Base-by-base conservation (phyloP, 768 basidiomycete genomes). In the Zangia roseola region DNA sequence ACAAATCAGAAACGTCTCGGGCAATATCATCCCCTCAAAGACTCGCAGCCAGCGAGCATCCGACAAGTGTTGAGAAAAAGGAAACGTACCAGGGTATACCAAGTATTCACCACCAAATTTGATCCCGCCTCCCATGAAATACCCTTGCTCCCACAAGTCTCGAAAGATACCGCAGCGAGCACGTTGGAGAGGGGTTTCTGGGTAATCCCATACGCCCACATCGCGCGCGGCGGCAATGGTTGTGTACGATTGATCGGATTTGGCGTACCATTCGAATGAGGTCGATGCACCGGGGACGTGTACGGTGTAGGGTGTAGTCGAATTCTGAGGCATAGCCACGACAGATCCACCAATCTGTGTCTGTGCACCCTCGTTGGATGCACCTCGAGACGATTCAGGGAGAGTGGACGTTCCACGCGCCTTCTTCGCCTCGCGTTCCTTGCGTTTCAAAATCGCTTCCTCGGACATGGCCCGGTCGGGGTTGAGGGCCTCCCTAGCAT, bases 91-190 rank as follows among this genome's bases (percentile, higher is more conserved):
- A 43, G 97, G 97, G 70, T 99, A 99, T 1, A 97, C 88, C 37
- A 99, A 71, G 67, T 92, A 97, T 59, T 98, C 94, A 2, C 94
- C 94, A 6, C 97, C 97, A 61, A 99, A 99, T 66, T 88, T 89
- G 67, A 94, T 82, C 0, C 94, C 94, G 0, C 82, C 82, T 40
- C 94, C 94, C 81, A 97, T 80, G 65, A 81, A 97, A 63, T 86
- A 84, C 0, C 90, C 91, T 67, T 86, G 80, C 53, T 84, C 81
- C 87, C 89, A 91, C 12, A 97, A 65, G 54, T 82, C 83, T 37
- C 78, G 77, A 64, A 93, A 95, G 10, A 93, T 86, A 10, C 76
- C 83, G 53, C 89, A 93, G 46, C 83, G 77, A 10, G 93, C 91
- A 4, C 80, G 75, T 62, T 95, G 86, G 35, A 74, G 63, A 2